Conservation (phyloP, 2,329 filamentous ascomycete genomes). For the Colletotrichum theobromicola region DNA sequence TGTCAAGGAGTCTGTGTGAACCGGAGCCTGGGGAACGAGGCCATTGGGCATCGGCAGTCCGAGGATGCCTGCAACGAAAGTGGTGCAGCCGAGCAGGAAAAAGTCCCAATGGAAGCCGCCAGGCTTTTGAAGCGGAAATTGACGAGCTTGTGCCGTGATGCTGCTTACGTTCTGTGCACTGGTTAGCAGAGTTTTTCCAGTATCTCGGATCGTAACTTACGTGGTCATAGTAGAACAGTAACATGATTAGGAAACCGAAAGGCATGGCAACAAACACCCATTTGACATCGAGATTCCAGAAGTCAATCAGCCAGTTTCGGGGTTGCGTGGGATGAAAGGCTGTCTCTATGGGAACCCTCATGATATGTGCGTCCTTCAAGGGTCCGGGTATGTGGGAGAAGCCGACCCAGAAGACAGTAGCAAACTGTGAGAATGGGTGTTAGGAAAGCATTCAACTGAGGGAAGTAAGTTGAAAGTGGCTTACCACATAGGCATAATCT, state of each 20-base stretch:
- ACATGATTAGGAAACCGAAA: constrained; percentile 56
- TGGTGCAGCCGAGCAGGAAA: constrained; percentile 61
- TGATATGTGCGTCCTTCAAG: constrained; percentile 43
- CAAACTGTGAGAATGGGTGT: constrained; percentile 35
- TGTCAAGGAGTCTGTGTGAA: constrained; percentile 60
- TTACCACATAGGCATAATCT: constrained; percentile 57
- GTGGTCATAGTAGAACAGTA: constrained; percentile 64
- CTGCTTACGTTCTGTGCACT: constrained; percentile 51
- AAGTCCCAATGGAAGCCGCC: constrained; percentile 68
- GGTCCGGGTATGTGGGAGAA: constrained; percentile 56
- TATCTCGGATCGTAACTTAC: constrained; percentile 29
- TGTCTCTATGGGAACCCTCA: constrained; percentile 43
- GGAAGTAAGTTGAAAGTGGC: neutral
- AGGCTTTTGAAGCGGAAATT: constrained; percentile 61
- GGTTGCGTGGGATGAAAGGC: constrained; percentile 53
- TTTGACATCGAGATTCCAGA: constrained; percentile 55
- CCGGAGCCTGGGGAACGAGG: constrained; percentile 61
- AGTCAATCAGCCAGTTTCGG: constrained; percentile 54
- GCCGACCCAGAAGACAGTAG: constrained; percentile 57
- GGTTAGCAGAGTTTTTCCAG: neutral
- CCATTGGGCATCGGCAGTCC: constrained; percentile 64
- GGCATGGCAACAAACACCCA: constrained; percentile 59
- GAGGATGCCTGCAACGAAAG: constrained; percentile 59
- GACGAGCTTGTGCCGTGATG: constrained; percentile 59
- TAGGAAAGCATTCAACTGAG: neutral